Evolutionary conservation across 306 rosid species (phyloP), one percentile per base, ranked within the genome.

Genomic region (barrel medic (Medicago truncatula)): DNA sequence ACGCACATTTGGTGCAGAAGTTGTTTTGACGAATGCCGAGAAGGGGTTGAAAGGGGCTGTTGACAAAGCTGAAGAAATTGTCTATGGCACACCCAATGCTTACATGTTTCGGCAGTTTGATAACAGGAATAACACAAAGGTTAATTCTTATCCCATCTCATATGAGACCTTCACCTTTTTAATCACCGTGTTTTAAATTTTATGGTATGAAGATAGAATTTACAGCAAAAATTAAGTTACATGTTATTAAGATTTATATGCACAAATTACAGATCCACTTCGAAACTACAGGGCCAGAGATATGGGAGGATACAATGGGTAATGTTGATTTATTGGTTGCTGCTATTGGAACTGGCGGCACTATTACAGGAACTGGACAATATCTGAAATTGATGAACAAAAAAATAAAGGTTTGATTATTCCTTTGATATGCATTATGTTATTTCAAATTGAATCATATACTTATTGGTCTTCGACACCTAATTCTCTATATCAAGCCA

Each of bases 291-390:
- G 98, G 97, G 65, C 98, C 98, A 68, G 98, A 94, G 83, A 94
- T 94, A 86, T 94, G 98, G 98, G 97, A 92, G 88, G 98, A 94
- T 78, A 94, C 98, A 74, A 58, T 94, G 87, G 97, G 98, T 57
- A 88, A 71, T 67, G 84, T 90, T 82, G 98, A 95, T 80, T 79
- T 90, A 57, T 85, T 92, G 70, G 95, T 95, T 82, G 96, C 97
- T 78, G 87, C 91, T 76, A 87, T 95, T 80, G 98, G 98, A 87
- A 92, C 97, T 76, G 98, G 97, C 61, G 98, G 98, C 50, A 92
- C 98, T 46, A 49, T 95, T 80, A 88, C 96, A 36, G 98, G 98
- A 83, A 86, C 95, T 8, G 95, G 98, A 64, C 87, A 86, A 67
- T 94, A 92, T 86, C 90, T 94, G 76, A 94, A 94, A 80, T 44